Evolutionary conservation across 306 rosid genomes (phyloP), one percentile per base, ranked within the genome.

Genomic region (Styphnolobium japonicum): DNA sequence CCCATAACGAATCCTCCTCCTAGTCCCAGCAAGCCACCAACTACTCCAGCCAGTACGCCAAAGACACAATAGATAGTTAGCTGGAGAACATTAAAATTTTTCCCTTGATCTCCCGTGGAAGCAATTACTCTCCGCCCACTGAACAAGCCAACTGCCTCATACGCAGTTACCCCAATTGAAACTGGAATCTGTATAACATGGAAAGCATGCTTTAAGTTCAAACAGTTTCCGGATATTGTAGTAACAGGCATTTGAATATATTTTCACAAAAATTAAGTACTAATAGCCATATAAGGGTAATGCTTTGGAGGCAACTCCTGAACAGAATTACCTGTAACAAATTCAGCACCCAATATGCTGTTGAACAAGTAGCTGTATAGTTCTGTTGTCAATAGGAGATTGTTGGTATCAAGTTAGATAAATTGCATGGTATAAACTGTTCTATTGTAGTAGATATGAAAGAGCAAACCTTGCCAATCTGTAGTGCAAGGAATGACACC

Each of bases 1-100:
- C 99, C 99, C 98, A 93, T 95, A 75, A 95, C 80, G n/a, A 89
- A 95, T 40, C 99, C 99, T 39, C 99, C 99, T 53, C 99, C 99
- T 6, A 95, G 85, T 48, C 99, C 99, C 10, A 95, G 91, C 89
- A 95, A 51, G 29, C 99, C 99, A 27, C 98, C 99, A 37, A 93
- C 94, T 12, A 93, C 1, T 37, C 99, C 99, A 3, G 98, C 99
- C 22, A 93, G 12, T 19, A 95, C 0, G 8, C 97, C 98, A 49
- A 81, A 85, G 67, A 80, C 12, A 67, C 92, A 90, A 62, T 95
- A 95, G 64, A 80, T 18, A 14, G 51, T 3, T 80, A 95, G 86
- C 81, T 86, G 96, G 45, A 73, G 15, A 70, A 78, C 89, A 75
- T 67, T 75, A 62, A 83, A 95, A 29, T 67, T 2, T 64, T 85